Evolutionary conservation across 1,139 yeast species (phyloP).

Genomic region (Protomyces arabidopsidicola): DNA sequence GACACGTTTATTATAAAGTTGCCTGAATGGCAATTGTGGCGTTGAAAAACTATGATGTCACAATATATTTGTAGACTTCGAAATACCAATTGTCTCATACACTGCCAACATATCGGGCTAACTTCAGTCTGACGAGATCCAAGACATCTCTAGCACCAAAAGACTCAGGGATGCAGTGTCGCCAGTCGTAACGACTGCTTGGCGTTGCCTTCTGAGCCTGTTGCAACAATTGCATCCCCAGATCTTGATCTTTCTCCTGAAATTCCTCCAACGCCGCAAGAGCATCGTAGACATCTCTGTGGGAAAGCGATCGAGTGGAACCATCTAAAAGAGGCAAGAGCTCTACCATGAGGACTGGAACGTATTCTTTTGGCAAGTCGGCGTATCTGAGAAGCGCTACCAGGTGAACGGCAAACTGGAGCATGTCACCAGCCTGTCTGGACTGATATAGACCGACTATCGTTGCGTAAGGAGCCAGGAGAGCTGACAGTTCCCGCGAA

Average conservation of each 20-base stretch:
- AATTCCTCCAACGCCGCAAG: constrained; percentile 21
- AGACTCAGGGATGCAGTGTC: neutral
- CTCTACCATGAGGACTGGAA: constrained; percentile 19
- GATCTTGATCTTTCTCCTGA: constrained; percentile 1
- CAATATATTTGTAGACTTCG: too few species aligned
- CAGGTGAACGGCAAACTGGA: constrained; percentile 1
- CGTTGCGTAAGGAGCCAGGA: constrained; percentile 23
- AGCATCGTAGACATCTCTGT: constrained; percentile 10
- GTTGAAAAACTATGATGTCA: too few species aligned
- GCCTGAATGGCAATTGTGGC: too few species aligned
- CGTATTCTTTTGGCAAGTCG: constrained; percentile 10
- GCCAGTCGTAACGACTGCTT: constrained; percentile 1
- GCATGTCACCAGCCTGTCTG: neutral
- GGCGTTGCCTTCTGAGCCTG: neutral
- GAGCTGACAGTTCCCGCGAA: constrained; percentile 1
- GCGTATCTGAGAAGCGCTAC: constrained; percentile 6
- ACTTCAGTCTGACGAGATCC: constrained; percentile 9
- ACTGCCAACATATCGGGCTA: constrained; percentile 2
- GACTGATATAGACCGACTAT: neutral
- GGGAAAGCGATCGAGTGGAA: neutral
- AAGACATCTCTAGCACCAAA: constrained; percentile 8
- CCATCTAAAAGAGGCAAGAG: constrained; percentile 11
- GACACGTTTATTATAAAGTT: too few species aligned
- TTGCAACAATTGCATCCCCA: constrained; percentile 2
- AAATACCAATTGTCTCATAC: too few species aligned